phyloP scores from a whole-genome alignment of 2,329 filamentous ascomycete genomes.

The Arthroderma uncinatum region DNA sequence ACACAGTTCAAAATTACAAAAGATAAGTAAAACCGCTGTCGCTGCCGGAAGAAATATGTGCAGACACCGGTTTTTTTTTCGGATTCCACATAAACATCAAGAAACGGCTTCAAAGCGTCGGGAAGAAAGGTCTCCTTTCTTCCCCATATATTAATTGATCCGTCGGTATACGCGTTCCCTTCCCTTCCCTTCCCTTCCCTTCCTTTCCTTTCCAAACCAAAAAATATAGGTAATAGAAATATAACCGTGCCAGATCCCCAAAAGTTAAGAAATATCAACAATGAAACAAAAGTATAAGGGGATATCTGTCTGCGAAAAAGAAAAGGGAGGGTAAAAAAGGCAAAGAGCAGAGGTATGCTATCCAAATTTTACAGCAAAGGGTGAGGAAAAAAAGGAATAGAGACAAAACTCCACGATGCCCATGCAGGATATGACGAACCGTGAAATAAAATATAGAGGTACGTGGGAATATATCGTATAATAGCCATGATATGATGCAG shows the following conservation, averaged over 20 bases:
- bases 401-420: not conserved
- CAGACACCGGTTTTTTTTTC: not conserved
- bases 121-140: not conserved
- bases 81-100: not conserved
- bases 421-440: not conserved
- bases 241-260: not conserved
- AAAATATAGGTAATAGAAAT: not conserved
- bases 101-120: not conserved
- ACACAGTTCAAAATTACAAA: conserved; percentile 1
- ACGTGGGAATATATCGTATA: not conserved
- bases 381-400: not conserved
- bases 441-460: not conserved
- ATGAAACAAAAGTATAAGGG: conserved; percentile 1
- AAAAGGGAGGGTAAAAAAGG: not conserved
- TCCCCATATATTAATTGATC: not conserved
- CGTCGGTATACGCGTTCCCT: not conserved
- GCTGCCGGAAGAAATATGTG: not conserved
- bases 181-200: not conserved
- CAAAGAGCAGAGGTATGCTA: not conserved
- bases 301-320: not conserved
- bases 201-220: not conserved
- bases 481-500: not conserved
- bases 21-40: not conserved
- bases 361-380: conserved; percentile 1
- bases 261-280: not conserved